These are phyloP conservation scores for Penicillium concentricum DNA, from an alignment of 2,329 filamentous ascomycete genomes.

Conservation along the genomic window DNA sequence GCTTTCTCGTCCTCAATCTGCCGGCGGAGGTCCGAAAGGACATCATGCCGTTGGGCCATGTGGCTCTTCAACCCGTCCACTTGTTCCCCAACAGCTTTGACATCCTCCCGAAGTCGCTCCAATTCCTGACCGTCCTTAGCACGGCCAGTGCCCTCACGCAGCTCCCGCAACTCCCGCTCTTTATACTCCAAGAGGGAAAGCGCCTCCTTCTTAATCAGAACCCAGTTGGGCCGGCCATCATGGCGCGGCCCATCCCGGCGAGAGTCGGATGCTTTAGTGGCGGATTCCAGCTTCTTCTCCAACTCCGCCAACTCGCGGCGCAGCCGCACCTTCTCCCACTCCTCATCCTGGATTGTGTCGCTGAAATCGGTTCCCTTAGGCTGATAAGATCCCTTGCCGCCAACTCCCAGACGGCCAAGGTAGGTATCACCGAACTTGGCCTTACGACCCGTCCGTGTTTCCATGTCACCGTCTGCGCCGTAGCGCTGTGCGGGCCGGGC, in stretches of 20 bases:
- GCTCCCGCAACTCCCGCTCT: constrained; percentile 70
- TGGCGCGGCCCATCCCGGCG: constrained; percentile 55
- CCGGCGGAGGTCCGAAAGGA: constrained; percentile 71
- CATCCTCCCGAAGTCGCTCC: constrained; percentile 77
- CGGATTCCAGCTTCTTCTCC: constrained; percentile 79
- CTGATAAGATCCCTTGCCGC: constrained; percentile 73
- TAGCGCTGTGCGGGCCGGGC: constrained; percentile 70
- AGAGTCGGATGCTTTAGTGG: constrained; percentile 71
- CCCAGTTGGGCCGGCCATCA: constrained; percentile 76
- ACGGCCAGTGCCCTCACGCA: constrained; percentile 59
- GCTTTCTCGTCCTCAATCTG: constrained; percentile 86
- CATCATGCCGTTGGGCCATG: constrained; percentile 70
- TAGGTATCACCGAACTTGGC: constrained; percentile 98
- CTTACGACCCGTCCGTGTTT: constrained; percentile 82
- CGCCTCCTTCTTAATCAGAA: constrained; percentile 88
- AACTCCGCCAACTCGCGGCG: constrained; percentile 90
- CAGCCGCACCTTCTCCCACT: constrained; percentile 95
- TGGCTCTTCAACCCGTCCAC: constrained; percentile 86
- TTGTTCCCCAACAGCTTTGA: constrained; percentile 89
- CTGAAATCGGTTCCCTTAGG: constrained; percentile 88
- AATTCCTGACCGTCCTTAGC: constrained; percentile 67
- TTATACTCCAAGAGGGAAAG: constrained; percentile 96
- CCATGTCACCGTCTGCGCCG: constrained; percentile 75
- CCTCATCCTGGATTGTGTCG: constrained; percentile 76
- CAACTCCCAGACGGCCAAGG: constrained; percentile 78